Conservation (phyloP, 768 basidiomycete species). For the Kwoniella bestiolae region DNA sequence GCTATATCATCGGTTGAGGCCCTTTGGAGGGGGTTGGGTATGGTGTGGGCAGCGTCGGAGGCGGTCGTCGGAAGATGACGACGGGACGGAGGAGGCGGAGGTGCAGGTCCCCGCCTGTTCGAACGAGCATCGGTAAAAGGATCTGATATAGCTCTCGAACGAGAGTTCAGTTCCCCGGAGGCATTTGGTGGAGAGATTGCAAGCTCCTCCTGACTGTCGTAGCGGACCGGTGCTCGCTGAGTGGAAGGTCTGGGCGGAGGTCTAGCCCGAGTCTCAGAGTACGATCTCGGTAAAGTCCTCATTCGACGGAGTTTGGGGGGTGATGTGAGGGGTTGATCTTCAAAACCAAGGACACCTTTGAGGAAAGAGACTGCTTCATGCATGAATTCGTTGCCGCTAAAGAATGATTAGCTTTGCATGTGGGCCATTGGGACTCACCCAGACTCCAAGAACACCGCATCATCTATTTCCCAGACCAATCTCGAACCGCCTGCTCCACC, state of each 20-base stretch:
- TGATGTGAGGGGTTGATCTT: slow-evolving; percentile 62
- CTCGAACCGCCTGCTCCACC: slow-evolving; percentile 76
- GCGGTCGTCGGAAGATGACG: not conserved
- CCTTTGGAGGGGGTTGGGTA: slow-evolving; percentile 31
- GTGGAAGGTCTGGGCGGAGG: slow-evolving; percentile 18
- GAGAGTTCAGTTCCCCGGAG: slow-evolving; percentile 1
- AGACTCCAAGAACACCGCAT: slow-evolving; percentile 90
- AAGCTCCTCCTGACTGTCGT: slow-evolving; percentile 14
- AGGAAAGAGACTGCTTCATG: slow-evolving; percentile 84
- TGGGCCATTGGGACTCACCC: slow-evolving; percentile 66
- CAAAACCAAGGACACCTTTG: slow-evolving; percentile 84
- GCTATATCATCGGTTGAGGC: not conserved
- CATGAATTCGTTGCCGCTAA: slow-evolving; percentile 92
- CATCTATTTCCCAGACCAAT: slow-evolving; percentile 90
- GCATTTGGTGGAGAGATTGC: not conserved
- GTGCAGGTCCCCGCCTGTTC: slow-evolving; percentile 37
- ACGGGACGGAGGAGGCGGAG: slow-evolving; percentile 35
- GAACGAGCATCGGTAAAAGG: slow-evolving; percentile 43
- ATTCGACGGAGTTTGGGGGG: slow-evolving; percentile 44
- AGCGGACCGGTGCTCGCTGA: not conserved
- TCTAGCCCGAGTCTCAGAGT: slow-evolving; percentile 17
- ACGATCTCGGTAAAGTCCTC: slow-evolving; percentile 32
- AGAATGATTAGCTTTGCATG: slow-evolving; percentile 4
- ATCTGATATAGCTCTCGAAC: slow-evolving; percentile 40
- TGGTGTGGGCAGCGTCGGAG: not conserved